Conservation (phyloP, 306 rosid genomes). For the Hippophae tibetana region DNA sequence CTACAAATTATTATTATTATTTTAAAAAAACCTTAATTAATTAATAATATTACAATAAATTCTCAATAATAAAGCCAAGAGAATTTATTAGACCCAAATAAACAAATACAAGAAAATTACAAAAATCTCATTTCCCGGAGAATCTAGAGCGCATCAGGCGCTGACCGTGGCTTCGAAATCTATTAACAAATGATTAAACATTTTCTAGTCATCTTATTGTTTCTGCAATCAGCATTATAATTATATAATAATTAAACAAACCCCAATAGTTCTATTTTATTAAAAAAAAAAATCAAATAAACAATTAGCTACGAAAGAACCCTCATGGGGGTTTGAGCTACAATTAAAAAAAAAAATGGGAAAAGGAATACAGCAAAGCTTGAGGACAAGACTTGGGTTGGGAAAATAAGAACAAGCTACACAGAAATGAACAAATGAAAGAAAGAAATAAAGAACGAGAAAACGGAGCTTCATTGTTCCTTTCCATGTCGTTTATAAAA, state of each 20-base stretch:
- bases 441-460: slow-evolving; percentile 26
- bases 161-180: slow-evolving; percentile 85
- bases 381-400: background rate
- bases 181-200: slow-evolving; percentile 38
- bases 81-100: slow-evolving; percentile 5
- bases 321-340: slow-evolving; percentile 30
- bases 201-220: slow-evolving; percentile 36
- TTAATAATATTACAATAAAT: too few relatives aligned
- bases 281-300: too few relatives aligned
- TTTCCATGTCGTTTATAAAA: too few relatives aligned
- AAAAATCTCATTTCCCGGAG: slow-evolving; percentile 65
- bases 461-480: slow-evolving; percentile 6
- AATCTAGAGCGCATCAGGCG: slow-evolving; percentile 99
- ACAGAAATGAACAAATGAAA: too few relatives aligned
- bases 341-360: slow-evolving; percentile 19
- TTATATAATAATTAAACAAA: slow-evolving; percentile 3
- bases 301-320: too few relatives aligned
- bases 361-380: too few relatives aligned
- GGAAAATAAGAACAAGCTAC: background rate
- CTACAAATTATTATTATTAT: slow-evolving; percentile 36
- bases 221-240: slow-evolving; percentile 25
- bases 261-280: too few relatives aligned
- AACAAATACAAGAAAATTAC: slow-evolving; percentile 11
- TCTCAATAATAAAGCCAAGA: background rate
- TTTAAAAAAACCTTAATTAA: slow-evolving; percentile 6